Conservation (phyloP, 345 rosid species). For the Corchorus olitorius region DNA sequence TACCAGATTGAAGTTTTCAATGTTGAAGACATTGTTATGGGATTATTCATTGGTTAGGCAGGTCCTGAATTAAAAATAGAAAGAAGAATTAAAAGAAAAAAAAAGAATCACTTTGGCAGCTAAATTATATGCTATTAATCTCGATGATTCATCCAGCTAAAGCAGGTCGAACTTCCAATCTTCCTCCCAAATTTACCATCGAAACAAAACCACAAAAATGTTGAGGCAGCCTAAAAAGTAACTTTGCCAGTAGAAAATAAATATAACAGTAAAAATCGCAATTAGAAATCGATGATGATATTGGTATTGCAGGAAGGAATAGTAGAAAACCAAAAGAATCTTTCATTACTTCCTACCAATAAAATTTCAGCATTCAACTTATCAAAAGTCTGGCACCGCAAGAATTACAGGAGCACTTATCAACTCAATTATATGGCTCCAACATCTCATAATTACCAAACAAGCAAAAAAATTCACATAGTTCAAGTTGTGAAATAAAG, state of each 20-base stretch:
- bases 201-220: background rate
- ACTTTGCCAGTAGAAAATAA: background rate
- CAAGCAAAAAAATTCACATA: background rate
- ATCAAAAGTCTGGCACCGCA: background rate
- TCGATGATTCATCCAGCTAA: background rate
- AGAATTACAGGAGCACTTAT: background rate
- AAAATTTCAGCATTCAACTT: background rate
- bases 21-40: background rate
- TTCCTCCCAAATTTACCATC: background rate
- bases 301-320: background rate
- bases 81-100: background rate
- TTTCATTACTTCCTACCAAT: slow-evolving; percentile 15
- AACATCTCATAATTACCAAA: slow-evolving; percentile 3
- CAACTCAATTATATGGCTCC: background rate
- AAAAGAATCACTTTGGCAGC: background rate
- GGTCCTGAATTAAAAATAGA: no score
- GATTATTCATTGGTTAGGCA: background rate
- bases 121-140: background rate
- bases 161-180: background rate
- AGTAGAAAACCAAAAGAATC: background rate
- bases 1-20: background rate
- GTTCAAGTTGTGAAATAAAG: background rate
- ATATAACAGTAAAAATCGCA: background rate
- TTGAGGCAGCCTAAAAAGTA: background rate
- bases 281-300: background rate